phyloP scores from a whole-genome alignment of 139 green algal species.

The Coccomyxa sp. region DNA sequence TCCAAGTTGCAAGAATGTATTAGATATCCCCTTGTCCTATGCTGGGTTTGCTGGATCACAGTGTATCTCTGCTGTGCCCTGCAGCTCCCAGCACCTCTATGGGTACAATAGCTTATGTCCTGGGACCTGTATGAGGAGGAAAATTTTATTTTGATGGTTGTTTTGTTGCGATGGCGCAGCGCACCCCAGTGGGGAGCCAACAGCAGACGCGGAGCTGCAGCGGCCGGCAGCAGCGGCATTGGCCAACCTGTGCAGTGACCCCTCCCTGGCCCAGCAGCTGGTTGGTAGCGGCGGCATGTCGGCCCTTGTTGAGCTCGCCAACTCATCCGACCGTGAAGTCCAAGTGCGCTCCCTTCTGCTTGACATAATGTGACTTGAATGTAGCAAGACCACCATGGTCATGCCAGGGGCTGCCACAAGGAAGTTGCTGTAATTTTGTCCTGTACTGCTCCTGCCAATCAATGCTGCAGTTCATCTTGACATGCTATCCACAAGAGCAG shows the following conservation, averaged over 20 bases:
- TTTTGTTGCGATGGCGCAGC: neutral
- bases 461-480: neutral
- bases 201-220: conserved; percentile 15
- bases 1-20: too few relatives aligned
- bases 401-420: neutral
- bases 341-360: neutral
- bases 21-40: too few relatives aligned
- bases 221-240: conserved; percentile 28
- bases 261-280: conserved; percentile 25
- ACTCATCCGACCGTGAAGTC: conserved; percentile 33
- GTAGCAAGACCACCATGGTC: neutral
- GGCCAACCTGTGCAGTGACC: conserved; percentile 35
- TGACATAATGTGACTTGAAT: neutral
- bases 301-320: conserved; percentile 30
- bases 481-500: neutral
- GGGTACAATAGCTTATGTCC: too few relatives aligned
- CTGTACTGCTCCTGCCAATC: neutral
- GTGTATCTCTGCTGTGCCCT: too few relatives aligned
- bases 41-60: too few relatives aligned
- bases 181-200: neutral
- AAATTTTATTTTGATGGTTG: too few relatives aligned
- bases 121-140: too few relatives aligned
- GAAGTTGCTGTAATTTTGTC: neutral
- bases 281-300: conserved; percentile 27
- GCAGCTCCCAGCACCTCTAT: too few relatives aligned